phyloP scores from a whole-genome alignment of 345 rosid genomes.

The Erysimum cheiranthoides region DNA sequence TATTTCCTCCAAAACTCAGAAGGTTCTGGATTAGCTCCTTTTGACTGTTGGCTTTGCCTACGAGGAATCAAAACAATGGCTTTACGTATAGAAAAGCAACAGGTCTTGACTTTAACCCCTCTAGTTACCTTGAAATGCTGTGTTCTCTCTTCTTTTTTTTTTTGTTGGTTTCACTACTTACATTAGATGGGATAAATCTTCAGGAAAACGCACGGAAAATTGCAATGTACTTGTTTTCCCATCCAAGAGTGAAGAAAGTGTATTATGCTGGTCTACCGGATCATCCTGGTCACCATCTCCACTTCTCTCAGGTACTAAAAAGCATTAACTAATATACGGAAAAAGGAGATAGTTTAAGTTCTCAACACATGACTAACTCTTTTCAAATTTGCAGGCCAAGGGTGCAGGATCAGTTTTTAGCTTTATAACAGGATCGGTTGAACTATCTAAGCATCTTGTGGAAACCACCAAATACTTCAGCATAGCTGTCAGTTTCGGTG shows the following conservation, averaged over 20 bases:
- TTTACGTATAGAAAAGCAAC: conserved; percentile 91
- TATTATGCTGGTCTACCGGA: conserved; percentile 83
- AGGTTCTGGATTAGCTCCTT: conserved; percentile 96
- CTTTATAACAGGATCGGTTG: conserved; percentile 87
- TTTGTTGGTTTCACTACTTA: conserved; percentile 5
- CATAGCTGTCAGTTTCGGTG: conserved; percentile 97
- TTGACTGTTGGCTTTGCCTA: conserved; percentile 96
- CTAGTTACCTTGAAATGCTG: background rate
- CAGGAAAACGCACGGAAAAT: conserved; percentile 92
- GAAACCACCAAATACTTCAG: conserved; percentile 91
- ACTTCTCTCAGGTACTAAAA: conserved; percentile 79
- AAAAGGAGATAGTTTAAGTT: background rate
- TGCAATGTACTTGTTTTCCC: conserved; percentile 78
- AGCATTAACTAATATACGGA: background rate
- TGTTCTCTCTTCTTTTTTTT: conserved; percentile 5
- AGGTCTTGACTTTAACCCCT: conserved; percentile 54
- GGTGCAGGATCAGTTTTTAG: conserved; percentile 98
- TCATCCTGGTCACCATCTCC: conserved; percentile 86
- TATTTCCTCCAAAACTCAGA: conserved; percentile 95
- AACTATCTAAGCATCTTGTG: conserved; percentile 85
- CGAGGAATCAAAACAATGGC: conserved; percentile 95
- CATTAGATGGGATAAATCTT: conserved; percentile 15
- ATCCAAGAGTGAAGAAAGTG: conserved; percentile 86
- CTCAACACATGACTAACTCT: background rate
- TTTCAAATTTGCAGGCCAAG: conserved; percentile 63